Evolutionary conservation across 2,329 filamentous ascomycete species (phyloP).

Genomic region (Aspergillus sp.): DNA sequence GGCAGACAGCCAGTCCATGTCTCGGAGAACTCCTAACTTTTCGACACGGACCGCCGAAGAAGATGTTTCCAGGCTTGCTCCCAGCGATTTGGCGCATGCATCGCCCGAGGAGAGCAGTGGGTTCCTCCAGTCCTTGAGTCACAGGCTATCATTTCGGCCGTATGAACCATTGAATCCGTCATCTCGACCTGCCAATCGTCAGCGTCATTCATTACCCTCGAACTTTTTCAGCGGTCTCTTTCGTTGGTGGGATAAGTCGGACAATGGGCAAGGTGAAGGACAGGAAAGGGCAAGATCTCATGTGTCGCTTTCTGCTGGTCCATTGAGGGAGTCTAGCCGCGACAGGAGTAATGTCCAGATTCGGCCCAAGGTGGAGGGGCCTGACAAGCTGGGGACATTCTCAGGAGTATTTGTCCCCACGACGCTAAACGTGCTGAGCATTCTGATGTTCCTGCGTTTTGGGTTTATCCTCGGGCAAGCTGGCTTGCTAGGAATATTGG

Average conservation of each 20-base stretch:
- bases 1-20: slow-evolving; percentile 14
- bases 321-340: slow-evolving; percentile 20
- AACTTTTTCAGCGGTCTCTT: slow-evolving; percentile 19
- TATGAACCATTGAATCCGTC: slow-evolving; percentile 6
- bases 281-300: slow-evolving; percentile 7
- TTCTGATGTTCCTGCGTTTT: slow-evolving; percentile 87
- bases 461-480: slow-evolving; percentile 76
- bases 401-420: slow-evolving; percentile 81
- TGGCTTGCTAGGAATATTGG: slow-evolving; percentile 71
- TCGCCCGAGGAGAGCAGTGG: slow-evolving; percentile 17
- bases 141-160: slow-evolving; percentile 7
- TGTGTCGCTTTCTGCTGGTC: slow-evolving; percentile 13
- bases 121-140: slow-evolving; percentile 14
- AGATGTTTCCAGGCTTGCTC: slow-evolving; percentile 30
- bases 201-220: slow-evolving; percentile 13
- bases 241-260: slow-evolving; percentile 18
- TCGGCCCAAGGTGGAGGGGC: slow-evolving; percentile 20
- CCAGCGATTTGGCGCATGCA: slow-evolving; percentile 19
- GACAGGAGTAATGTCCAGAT: slow-evolving; percentile 22
- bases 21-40: slow-evolving; percentile 34
- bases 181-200: slow-evolving; percentile 8
- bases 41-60: slow-evolving; percentile 32
- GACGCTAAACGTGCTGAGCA: slow-evolving; percentile 81
- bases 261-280: slow-evolving; percentile 4
- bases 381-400: slow-evolving; percentile 65